phyloP scores from a whole-genome alignment of 1,139 yeast genomes.

The Blastobotrys proliferans region DNA sequence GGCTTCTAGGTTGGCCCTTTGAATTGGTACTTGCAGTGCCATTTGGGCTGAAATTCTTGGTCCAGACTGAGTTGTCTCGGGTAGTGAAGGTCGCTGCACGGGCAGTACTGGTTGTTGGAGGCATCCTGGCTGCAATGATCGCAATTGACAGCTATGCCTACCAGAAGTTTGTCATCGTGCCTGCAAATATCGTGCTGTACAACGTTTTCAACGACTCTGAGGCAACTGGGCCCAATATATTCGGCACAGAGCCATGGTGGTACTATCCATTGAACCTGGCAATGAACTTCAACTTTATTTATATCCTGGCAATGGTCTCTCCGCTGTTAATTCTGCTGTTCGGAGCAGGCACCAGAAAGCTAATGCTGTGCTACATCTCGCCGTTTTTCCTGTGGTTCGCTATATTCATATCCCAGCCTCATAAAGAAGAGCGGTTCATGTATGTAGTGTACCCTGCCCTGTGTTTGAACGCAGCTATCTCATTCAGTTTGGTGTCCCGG shows the following conservation, averaged over 20 bases:
- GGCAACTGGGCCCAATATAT: slow-evolving; percentile 76
- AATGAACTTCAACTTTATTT: slow-evolving; percentile 65
- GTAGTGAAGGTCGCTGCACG: background rate
- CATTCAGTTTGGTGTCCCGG: slow-evolving; percentile 33
- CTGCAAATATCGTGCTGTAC: slow-evolving; percentile 76
- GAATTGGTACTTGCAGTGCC: slow-evolving; percentile 64
- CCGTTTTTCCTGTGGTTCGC: slow-evolving; percentile 62
- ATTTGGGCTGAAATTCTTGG: slow-evolving; percentile 34
- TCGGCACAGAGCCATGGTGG: slow-evolving; percentile 80
- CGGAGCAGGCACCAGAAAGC: slow-evolving; percentile 12
- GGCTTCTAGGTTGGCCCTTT: slow-evolving; percentile 91
- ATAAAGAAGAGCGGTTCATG: slow-evolving; percentile 87
- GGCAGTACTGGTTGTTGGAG: slow-evolving; percentile 13
- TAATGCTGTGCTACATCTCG: slow-evolving; percentile 14
- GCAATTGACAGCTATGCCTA: slow-evolving; percentile 65
- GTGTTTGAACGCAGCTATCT: slow-evolving; percentile 57
- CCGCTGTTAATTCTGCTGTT: slow-evolving; percentile 25
- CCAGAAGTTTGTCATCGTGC: slow-evolving; percentile 61
- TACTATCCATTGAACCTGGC: slow-evolving; percentile 68
- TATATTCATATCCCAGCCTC: slow-evolving; percentile 73
- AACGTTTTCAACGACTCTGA: slow-evolving; percentile 74
- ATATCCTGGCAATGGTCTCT: slow-evolving; percentile 46
- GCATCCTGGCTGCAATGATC: slow-evolving; percentile 34
- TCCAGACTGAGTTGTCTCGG: background rate
- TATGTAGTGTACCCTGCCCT: slow-evolving; percentile 80